Base-by-base conservation (phyloP, 352 stramenopile genomes). In the Phytophthora vignae region DNA sequence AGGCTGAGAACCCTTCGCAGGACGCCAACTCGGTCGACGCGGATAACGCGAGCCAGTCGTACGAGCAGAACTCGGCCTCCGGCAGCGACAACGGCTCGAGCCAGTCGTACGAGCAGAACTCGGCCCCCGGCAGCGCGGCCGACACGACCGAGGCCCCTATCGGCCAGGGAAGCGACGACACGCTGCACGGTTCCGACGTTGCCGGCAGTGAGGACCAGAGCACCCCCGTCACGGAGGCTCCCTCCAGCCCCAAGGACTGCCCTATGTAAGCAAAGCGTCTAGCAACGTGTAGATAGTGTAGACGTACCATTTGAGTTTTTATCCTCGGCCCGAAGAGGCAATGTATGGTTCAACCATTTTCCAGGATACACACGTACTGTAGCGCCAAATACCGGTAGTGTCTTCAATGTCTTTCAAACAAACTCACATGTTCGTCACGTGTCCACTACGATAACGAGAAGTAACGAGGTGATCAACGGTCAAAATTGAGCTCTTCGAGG, bases 211-310 rank as follows among this genome's bases (percentile, higher is more conserved):
- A n/a, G 48, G 21, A 54, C 19, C n/a, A 54, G 48, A 29, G 17
- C 14, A 29, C 14, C 42, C n/a, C 27, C 27, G 19, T n/a, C 2
- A 65, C 64, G 22, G 56, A 54, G 54, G n/a, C 29, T 29, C 31
- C 48, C n/a, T 38, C 48, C 60, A 60, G 60, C 60, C 49, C 33
- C 49, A 75, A 49, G 15, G 42, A 71, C 55, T 73, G 65, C 52
- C 58, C 58, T 8, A 72, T 72, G 65, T 68, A 68, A 72, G 58
- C 14, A 70, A 68, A 72, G 58, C 14, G 64, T 12, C 49, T 5
- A 40, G 27, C 48, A 67, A 31, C 10, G 48, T 52, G 42, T 42
- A 54, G 19, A 38, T 68, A 54, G n/a, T 29, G 38, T 61, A 38
- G 33, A 40, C 64, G 42, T 49, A 19, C 11, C 12, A 11, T 40